Evolutionary conservation across 345 rosid genomes (phyloP).

Genomic region (Populus alba): DNA sequence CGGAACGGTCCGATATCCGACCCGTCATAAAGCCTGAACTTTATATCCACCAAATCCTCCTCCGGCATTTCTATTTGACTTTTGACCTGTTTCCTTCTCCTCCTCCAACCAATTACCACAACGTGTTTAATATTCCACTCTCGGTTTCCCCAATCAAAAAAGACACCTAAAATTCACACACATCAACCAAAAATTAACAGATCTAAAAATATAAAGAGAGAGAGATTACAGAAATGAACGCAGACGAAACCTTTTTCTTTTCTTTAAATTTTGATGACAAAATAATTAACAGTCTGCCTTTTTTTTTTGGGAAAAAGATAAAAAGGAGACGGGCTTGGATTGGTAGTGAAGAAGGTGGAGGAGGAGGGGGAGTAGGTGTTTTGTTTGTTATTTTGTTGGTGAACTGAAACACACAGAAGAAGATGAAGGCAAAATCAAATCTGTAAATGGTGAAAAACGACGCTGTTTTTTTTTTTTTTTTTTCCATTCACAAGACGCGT

Average conservation of each 20-base stretch:
- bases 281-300: too few species aligned
- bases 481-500: not conserved
- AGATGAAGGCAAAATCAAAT: constrained; percentile 20
- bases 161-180: constrained; percentile 19
- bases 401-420: constrained; percentile 19
- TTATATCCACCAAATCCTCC: constrained; percentile 76
- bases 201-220: not conserved
- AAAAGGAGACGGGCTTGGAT: not conserved
- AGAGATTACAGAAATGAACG: not conserved
- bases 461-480: constrained; percentile 2
- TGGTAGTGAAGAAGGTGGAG: not conserved
- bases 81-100: constrained; percentile 19
- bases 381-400: constrained; percentile 23
- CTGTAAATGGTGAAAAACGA: constrained; percentile 15
- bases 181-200: constrained; percentile 6
- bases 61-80: constrained; percentile 57
- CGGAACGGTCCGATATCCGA: constrained; percentile 91
- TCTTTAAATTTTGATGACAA: too few species aligned
- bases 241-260: constrained; percentile 1
- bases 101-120: constrained; percentile 21
- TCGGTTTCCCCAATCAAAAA: not conserved
- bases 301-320: not conserved
- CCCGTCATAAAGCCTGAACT: constrained; percentile 88
- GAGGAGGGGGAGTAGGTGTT: not conserved
- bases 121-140: not conserved